A percentile compares a stretch with the other conserved stretches of the same genome.
phyloP scores from a whole-genome alignment of 2,329 filamentous ascomycete genomes.

The Cordyceps tenuipes region DNA sequence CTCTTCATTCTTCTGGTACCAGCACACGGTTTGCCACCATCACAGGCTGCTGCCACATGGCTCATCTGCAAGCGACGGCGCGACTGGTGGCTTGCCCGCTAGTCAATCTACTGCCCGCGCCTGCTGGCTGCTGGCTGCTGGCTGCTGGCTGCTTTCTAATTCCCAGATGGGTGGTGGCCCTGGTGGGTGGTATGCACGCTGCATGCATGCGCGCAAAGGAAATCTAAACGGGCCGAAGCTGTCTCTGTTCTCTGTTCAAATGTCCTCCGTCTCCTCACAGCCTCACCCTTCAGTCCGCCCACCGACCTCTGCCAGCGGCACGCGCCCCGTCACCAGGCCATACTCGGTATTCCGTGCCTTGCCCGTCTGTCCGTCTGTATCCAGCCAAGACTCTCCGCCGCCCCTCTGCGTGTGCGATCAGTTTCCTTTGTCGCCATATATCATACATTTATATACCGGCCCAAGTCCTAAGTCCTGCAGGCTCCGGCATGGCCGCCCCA shows the following conservation, averaged over 20 bases:
- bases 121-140: not conserved
- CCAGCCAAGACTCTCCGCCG: not conserved
- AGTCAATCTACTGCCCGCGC: not conserved
- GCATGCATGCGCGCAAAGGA: not conserved
- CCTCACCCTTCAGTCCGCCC: too few species aligned
- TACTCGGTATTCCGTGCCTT: too few species aligned
- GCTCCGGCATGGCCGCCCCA: not conserved
- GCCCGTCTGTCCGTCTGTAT: too few species aligned
- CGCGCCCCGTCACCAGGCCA: not conserved
- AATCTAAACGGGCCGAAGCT: constrained; percentile 1
- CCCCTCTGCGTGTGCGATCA: not conserved
- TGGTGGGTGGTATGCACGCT: not conserved
- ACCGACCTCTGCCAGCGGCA: too few species aligned
- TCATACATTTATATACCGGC: too few species aligned
- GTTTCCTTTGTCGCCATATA: not conserved
- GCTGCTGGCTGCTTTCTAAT: too few species aligned
- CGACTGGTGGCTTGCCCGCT: not conserved
- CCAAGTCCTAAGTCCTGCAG: not conserved
- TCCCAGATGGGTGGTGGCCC: too few species aligned
- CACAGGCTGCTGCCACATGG: too few species aligned
- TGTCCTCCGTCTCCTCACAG: too few species aligned
- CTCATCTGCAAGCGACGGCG: not conserved
- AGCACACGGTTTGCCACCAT: too few species aligned
- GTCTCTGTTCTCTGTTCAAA: not conserved
- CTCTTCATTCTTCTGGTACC: too few species aligned